Evolutionary conservation across 169 alveolate genomes (phyloP), one percentile per base, ranked within the genome.

Genomic region (Babesia ovata): DNA sequence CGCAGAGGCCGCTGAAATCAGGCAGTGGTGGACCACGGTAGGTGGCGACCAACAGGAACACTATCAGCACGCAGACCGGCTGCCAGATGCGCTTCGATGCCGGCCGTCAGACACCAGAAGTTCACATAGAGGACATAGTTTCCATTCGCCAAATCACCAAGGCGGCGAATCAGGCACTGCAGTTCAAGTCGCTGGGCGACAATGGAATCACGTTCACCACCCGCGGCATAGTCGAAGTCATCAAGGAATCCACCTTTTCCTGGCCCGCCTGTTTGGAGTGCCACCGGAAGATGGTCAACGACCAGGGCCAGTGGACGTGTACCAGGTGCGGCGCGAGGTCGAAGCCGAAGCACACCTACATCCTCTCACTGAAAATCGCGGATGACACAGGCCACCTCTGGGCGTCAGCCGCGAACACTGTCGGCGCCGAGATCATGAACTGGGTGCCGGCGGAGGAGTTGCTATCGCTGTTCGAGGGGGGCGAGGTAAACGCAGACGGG

Each of bases 231-330:
- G 53, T 82, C 8, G 89, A 82, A 29, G 75, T 82, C 42, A 36
- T 82, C 21, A 82, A 50, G 75, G 89, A 82, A 24, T 22, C 52
- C 28, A 74, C 58, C 42, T 82, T 73, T 45, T 82, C 85, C 11
- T 82, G 84, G 78, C 89, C 89, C 63, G 91, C 93, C 17, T 89
- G 93, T 53, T 81, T 88, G 3, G 89, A 83, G 29, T 89, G 93
- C 60, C 82, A 72, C 29, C 82, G 85, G 75, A 89, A 82, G 49
- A 89, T 89, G 93, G 26, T 44, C 29, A 70, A 79, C 28, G 86
- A 86, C 16, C 56, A 29, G 19, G 70, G 63, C 26, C 19, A 48
- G 26, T 86, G 90, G 93, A 57, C 49, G 54, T 89, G 93, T 29
- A 17, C 93, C 22, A 69, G 88, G 11, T 89, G 93, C 78, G 46